Evolutionary conservation across 2,329 filamentous ascomycete species (phyloP), one percentile per base, ranked within the genome.

Genomic region (Apiospora koreana): DNA sequence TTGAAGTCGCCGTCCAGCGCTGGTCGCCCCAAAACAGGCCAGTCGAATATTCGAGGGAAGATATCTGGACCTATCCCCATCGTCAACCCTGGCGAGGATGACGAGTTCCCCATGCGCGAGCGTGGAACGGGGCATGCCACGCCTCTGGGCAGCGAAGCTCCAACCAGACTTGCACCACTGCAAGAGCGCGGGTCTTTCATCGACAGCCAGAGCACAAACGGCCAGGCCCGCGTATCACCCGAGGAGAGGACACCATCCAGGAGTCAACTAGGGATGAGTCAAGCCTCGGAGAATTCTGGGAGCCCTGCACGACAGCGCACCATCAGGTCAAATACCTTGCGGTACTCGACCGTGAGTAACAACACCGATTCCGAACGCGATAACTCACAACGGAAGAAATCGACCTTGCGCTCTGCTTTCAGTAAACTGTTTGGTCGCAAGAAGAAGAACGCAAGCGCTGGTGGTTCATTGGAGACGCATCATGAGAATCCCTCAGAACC

Each of bases 31-130:
- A 83, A 83, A 74, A 78, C 81, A 48, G 80, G 79, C 70, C 80
- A 83, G 43, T 74, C 74, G 35, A 76, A 76, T 43, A 86, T 91
- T 72, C 86, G 89, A 48, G 88, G 88, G 72, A 87, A 85, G 73
- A 91, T 91, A 72, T 91, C 88, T 41, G 85, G 83, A 8, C 89
- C 89, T 18, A 91, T 91, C 65, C 88, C 88, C 1, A 86, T 91
- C 28, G 78, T 81, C 23, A 81, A 79, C 69, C 76, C 81, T 9
- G 73, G 82, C 50, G 86, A 88, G 70, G 86, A 85, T 74, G 83
- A 89, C 72, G 87, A 89, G 70, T 87, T 89, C 73, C 84, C 86
- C 14, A 86, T 87, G 65, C 81, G 84, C 67, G 83, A 82, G 41
- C 83, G 83, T 2, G 83, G 80, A 12, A 76, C 82, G 7, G 77